Base-by-base conservation (phyloP, 2,329 filamentous ascomycete species). In the Apiospora rasikravindrae region DNA sequence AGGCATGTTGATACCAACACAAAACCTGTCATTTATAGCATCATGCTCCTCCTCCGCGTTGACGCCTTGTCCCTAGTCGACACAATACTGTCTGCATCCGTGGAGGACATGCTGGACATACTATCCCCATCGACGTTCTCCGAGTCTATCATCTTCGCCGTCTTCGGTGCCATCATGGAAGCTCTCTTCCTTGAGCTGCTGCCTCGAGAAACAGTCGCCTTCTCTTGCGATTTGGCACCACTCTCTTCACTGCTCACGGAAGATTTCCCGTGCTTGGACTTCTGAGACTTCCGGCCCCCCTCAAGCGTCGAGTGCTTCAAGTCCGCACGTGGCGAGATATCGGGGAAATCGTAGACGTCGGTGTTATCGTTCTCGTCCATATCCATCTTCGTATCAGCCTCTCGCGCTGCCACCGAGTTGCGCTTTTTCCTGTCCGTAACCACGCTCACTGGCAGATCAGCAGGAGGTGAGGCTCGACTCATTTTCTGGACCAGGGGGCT, bases 321-420 rank as follows among this genome's bases (percentile, higher is more conserved):
- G 29, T 74, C 74, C 47, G 81, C 69, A 69, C 72, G 74, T 0
- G 86, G 86, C 6, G 88, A 87, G 2, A 85, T 85, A 72, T 81
- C 83, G 8, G 83, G 83, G 74, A 90, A 89, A 71, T 90, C 88
- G 74, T 90, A 90, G 8, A 89, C 82, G 75, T 90, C 88, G 14
- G 33, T 33, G 33, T 33, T 24, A 11, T 40, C 57, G 13, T 64
- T 64, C 10, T 33, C 47, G 10, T 79, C 37, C 19, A 72, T 72
- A 40, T 78, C 76, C 69, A 79, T 77, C 45, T 77, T 72, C 69
- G 78, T 77, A 67, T 80, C 79, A 11, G 73, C 76, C 66, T 80
- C 78, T 13, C 77, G 75, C n/a, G 76, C 76, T 24, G 78, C 77
- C 49, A 80, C 74, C 61, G 78, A 76, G 16, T 81, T 78, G 26